Evolutionary conservation across 768 basidiomycete species (phyloP).

Genomic region (Collybia sp.): DNA sequence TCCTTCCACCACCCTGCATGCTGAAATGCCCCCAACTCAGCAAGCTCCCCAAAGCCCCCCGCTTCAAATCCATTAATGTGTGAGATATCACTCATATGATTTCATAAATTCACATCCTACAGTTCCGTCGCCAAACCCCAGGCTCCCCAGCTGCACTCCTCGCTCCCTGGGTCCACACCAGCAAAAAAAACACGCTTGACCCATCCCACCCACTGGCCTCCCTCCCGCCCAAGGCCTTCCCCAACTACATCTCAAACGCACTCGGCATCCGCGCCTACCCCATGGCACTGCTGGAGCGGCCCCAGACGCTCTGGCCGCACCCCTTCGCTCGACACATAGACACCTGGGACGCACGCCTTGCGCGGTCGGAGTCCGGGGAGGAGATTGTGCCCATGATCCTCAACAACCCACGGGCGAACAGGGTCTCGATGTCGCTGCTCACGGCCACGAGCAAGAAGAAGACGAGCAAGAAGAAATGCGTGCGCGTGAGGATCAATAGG

Average conservation of each 20-base stretch:
- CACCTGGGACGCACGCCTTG: slow-evolving; percentile 14
- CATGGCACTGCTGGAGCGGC: slow-evolving; percentile 21
- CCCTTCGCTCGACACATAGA: slow-evolving; percentile 14
- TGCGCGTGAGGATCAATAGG: slow-evolving; percentile 23
- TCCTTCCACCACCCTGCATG: slow-evolving; percentile 5
- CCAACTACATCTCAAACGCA: slow-evolving; percentile 4
- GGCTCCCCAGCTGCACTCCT: slow-evolving; percentile 22
- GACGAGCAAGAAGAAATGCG: slow-evolving; percentile 22
- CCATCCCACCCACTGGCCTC: slow-evolving; percentile 20
- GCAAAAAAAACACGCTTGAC: slow-evolving; percentile 16
- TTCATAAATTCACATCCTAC: not conserved
- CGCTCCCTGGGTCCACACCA: not conserved
- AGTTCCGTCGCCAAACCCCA: slow-evolving; percentile 40
- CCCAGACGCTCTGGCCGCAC: slow-evolving; percentile 13
- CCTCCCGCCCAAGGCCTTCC: slow-evolving; percentile 7
- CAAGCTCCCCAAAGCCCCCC: slow-evolving; percentile 24
- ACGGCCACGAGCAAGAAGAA: slow-evolving; percentile 28
- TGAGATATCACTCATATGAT: slow-evolving; percentile 5
- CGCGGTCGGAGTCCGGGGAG: slow-evolving; percentile 4
- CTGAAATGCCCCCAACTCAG: slow-evolving; percentile 26
- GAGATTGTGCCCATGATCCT: slow-evolving; percentile 9
- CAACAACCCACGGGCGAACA: slow-evolving; percentile 16
- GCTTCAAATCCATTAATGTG: slow-evolving; percentile 31
- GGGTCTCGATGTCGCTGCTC: slow-evolving; percentile 32
- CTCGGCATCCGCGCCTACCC: slow-evolving; percentile 25